Evolutionary conservation across 2,329 filamentous ascomycete genomes (phyloP).

Genomic region (Cercospora sojina): DNA sequence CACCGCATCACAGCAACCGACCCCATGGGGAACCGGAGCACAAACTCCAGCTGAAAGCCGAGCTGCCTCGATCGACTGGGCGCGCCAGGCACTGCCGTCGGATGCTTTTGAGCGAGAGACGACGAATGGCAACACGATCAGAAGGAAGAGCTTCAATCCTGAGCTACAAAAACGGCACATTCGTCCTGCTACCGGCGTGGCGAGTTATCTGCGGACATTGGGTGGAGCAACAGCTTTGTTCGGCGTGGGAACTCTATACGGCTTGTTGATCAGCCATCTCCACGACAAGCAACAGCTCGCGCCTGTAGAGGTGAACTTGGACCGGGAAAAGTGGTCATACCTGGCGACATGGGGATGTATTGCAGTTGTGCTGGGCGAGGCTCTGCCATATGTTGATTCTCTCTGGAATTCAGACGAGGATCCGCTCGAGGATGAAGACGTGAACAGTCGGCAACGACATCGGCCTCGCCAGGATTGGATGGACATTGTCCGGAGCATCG

Average conservation of each 20-base stretch:
- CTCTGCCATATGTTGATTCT: constrained; percentile 81
- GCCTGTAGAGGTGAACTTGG: constrained; percentile 60
- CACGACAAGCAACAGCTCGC: constrained; percentile 67
- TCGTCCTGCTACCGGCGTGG: constrained; percentile 31
- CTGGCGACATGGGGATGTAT: constrained; percentile 77
- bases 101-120: constrained; percentile 26
- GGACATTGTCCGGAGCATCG: constrained; percentile 65
- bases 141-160: constrained; percentile 30
- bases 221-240: constrained; percentile 60
- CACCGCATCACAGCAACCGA: constrained; percentile 53
- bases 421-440: constrained; percentile 26
- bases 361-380: constrained; percentile 72
- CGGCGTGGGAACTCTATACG: constrained; percentile 77
- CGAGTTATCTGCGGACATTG: constrained; percentile 46
- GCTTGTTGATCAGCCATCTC: constrained; percentile 74
- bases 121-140: constrained; percentile 25
- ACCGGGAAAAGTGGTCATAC: constrained; percentile 63
- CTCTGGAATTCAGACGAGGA: constrained; percentile 62
- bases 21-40: constrained; percentile 74
- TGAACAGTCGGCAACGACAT: constrained; percentile 21
- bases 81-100: constrained; percentile 27
- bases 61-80: constrained; percentile 31
- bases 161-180: constrained; percentile 20
- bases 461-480: constrained; percentile 58
- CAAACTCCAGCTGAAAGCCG: constrained; percentile 58